Conservation (phyloP, 345 rosid species). For the Eucalyptus pauciflora region DNA sequence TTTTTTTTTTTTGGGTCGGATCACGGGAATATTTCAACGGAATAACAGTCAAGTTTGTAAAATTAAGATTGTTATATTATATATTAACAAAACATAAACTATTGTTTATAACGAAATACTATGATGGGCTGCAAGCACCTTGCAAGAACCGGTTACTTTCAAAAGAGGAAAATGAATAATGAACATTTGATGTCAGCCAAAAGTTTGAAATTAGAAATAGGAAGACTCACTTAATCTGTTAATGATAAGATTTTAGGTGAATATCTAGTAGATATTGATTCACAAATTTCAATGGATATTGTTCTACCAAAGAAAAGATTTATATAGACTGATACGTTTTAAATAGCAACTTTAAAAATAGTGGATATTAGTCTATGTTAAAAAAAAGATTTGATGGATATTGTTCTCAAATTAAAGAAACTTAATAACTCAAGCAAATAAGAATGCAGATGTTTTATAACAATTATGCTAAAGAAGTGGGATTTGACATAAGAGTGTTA, state of each 20-base stretch:
- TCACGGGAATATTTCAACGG: not conserved
- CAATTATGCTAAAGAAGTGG: not conserved
- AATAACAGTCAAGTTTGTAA: not conserved
- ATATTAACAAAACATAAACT: too few relatives aligned
- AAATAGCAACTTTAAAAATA: not conserved
- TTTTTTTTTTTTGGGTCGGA: too few relatives aligned
- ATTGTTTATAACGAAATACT: not conserved
- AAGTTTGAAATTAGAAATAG: not conserved
- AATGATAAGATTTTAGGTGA: not conserved
- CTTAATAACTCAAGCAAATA: not conserved
- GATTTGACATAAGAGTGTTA: too few relatives aligned
- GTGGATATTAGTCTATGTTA: not conserved
- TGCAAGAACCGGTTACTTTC: not conserved
- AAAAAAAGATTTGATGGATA: too few relatives aligned
- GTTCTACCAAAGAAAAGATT: not conserved
- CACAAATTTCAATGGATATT: not conserved
- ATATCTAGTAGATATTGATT: not conserved
- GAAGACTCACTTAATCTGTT: not conserved
- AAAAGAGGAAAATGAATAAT: not conserved
- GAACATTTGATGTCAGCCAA: not conserved
- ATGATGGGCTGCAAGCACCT: not conserved
- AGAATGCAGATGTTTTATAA: not conserved
- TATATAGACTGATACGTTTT: fast-evolving
- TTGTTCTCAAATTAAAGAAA: not conserved
- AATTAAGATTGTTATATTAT: not conserved